Evolutionary conservation across 2,329 filamentous ascomycete species (phyloP).

Genomic region (Arthrobotrys pseudoclavata): DNA sequence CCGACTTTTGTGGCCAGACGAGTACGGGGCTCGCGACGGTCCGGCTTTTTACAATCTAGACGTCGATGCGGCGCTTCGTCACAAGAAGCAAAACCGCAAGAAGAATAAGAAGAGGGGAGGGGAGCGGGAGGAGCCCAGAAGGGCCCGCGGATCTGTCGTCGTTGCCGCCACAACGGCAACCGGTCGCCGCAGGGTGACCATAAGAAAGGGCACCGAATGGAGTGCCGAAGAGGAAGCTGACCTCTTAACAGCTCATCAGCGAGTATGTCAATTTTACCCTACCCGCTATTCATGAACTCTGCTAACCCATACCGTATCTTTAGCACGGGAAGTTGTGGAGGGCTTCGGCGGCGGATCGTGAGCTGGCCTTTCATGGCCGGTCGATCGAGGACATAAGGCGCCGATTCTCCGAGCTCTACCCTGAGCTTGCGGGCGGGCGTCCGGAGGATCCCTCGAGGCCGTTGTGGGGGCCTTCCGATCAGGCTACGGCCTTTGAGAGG

Average conservation of each 20-base stretch:
- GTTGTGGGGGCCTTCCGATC: slow-evolving; percentile 12
- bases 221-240: slow-evolving; percentile 48
- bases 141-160: background rate
- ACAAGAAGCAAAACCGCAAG: slow-evolving; percentile 39
- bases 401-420: slow-evolving; percentile 28
- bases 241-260: slow-evolving; percentile 25
- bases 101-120: slow-evolving; percentile 7
- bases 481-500: slow-evolving; percentile 32
- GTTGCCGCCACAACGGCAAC: slow-evolving; percentile 25
- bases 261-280: slow-evolving; percentile 18
- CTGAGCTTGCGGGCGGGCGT: slow-evolving; percentile 8
- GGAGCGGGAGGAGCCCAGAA: background rate
- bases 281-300: background rate
- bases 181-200: slow-evolving; percentile 45
- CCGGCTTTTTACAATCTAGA: slow-evolving; percentile 36
- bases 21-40: slow-evolving; percentile 32
- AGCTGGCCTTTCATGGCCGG: slow-evolving; percentile 38
- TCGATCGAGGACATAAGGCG: slow-evolving; percentile 31
- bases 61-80: slow-evolving; percentile 24
- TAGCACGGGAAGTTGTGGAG: slow-evolving; percentile 43
- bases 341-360: slow-evolving; percentile 29
- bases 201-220: slow-evolving; percentile 38
- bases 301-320: slow-evolving; percentile 20
- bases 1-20: slow-evolving; percentile 38
- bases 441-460: background rate